Percentiles rank a stretch among this genome's conserved stretches.
Evolutionary conservation across 169 alveolate species (phyloP).

Genomic region (Cryptosporidium viatorum): DNA sequence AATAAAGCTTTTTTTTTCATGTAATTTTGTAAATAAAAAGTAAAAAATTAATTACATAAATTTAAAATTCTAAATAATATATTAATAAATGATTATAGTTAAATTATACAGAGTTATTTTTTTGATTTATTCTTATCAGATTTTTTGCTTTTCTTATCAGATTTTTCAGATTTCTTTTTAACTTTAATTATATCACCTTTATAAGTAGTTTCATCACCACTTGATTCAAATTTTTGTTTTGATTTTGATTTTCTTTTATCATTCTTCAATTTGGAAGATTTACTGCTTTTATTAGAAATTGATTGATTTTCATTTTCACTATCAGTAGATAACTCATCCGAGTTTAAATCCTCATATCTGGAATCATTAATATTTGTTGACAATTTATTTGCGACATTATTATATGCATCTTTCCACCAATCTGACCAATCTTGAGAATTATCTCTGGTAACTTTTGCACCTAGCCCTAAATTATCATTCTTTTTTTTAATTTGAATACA

Average conservation of each 20-base stretch:
- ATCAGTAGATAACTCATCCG: conserved; percentile 1
- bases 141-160: background rate
- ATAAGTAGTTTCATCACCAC: background rate
- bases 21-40: background rate
- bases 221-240: background rate
- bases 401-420: conserved; percentile 74
- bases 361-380: conserved; percentile 37
- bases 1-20: background rate
- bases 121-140: background rate
- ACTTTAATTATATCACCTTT: background rate
- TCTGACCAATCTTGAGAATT: conserved; percentile 38
- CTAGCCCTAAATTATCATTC: conserved; percentile 51
- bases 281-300: background rate
- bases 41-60: background rate
- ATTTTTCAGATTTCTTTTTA: background rate
- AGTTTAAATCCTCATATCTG: conserved; percentile 30
- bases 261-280: background rate
- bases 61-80: background rate
- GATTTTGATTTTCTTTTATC: background rate
- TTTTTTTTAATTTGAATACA: conserved; percentile 54
- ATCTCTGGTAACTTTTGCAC: conserved; percentile 8
- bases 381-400: conserved; percentile 44
- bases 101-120: background rate
- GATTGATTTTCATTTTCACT: conserved; percentile 7
- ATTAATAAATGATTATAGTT: background rate